These are phyloP conservation scores for Gossypium rotundifolium DNA, from an alignment of 345 rosid species.

Conservation along the genomic window DNA sequence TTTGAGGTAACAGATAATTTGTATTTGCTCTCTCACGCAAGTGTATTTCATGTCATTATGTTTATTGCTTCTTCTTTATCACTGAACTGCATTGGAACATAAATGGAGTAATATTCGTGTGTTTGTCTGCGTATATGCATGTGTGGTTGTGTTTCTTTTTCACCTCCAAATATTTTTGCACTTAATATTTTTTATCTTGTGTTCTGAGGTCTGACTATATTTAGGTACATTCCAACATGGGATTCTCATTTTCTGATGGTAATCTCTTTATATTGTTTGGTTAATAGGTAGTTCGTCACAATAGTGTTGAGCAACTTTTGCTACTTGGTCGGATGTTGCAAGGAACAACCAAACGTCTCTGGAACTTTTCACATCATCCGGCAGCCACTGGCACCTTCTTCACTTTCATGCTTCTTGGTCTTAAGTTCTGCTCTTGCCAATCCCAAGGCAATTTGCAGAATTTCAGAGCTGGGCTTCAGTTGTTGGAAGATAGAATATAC, in stretches of 20 bases:
- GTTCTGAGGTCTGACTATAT: background rate
- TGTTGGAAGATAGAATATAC: constrained; percentile 88
- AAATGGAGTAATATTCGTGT: background rate
- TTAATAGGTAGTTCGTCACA: constrained; percentile 78
- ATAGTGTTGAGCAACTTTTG: constrained; percentile 89
- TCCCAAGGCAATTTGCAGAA: constrained; percentile 79
- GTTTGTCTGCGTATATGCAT: background rate
- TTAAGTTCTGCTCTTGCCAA: constrained; percentile 89
- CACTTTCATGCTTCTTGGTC: constrained; percentile 95
- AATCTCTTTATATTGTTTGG: constrained; percentile 6
- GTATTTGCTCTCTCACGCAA: background rate
- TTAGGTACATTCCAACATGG: background rate
- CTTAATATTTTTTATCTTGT: background rate
- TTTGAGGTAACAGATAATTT: constrained; percentile 67
- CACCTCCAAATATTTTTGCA: background rate
- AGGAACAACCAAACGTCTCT: constrained; percentile 73
- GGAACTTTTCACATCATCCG: constrained; percentile 97
- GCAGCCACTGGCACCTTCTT: constrained; percentile 96
- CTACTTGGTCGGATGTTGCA: constrained; percentile 89
- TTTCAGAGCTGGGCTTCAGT: constrained; percentile 86
- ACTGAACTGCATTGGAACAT: constrained; percentile 3
- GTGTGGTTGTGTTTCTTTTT: background rate
- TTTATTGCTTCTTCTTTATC: constrained; percentile 13
- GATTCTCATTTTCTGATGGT: background rate
- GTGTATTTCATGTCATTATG: background rate